A percentile compares a stretch with the other conserved stretches of the same genome.
Evolutionary conservation across 768 basidiomycete genomes (phyloP).

Genomic region (Candolleomyces eurysporus): DNA sequence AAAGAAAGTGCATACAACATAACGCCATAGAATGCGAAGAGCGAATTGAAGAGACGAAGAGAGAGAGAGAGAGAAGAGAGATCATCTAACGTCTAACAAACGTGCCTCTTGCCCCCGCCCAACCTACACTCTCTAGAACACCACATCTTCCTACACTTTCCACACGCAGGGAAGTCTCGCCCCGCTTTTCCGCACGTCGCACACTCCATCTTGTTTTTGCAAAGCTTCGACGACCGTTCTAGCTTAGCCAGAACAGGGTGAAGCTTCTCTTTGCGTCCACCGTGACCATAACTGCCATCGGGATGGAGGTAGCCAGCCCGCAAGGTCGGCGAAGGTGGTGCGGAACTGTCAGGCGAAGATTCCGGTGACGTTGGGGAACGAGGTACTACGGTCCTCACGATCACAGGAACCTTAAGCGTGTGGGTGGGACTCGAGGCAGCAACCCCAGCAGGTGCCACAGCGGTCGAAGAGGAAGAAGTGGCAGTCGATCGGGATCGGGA

Average conservation of each 20-base stretch:
- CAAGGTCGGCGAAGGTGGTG: neutral
- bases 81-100: constrained; percentile 22
- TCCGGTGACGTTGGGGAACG: neutral
- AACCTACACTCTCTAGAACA: constrained; percentile 55
- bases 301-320: neutral
- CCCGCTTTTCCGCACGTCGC: constrained; percentile 46
- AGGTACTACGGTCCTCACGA: neutral
- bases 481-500: neutral
- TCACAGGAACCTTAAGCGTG: neutral
- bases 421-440: neutral
- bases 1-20: neutral
- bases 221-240: constrained; percentile 45
- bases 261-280: constrained; percentile 7
- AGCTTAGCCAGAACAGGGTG: constrained; percentile 41
- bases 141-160: constrained; percentile 51
- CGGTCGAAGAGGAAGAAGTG: neutral
- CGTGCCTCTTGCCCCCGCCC: constrained; percentile 40
- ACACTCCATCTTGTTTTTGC: constrained; percentile 31
- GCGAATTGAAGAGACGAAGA: neutral
- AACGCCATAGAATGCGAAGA: neutral
- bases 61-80: neutral
- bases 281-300: neutral
- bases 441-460: neutral
- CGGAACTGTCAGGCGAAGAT: neutral
- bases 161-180: constrained; percentile 48